Evolutionary conservation across 345 rosid species (phyloP), one percentile per base, ranked within the genome.

Genomic region (Mallotus nudiflorus): DNA sequence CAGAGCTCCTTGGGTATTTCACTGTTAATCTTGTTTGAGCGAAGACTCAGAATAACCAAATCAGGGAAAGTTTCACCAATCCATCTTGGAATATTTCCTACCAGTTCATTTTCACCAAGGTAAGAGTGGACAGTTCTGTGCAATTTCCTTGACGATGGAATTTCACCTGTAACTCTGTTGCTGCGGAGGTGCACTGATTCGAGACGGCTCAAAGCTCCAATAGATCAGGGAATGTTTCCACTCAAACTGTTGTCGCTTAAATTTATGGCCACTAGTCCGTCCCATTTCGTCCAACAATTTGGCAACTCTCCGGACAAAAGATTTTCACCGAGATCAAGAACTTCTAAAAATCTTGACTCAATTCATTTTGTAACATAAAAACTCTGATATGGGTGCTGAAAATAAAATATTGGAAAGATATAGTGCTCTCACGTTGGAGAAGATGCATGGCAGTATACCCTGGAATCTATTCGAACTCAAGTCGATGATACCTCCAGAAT

Each of bases 211-310:
- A 76, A 70, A 0, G 22, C 14, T 6, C 74, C 77, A 2, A 76
- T 58, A 6, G 82, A 76, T 9, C 48, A 15, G 0, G 85, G 78
- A 46, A 82, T 61, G 1, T 12, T 52, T 11, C 83, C 81, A 1
- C 0, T 25, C 1, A 79, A 28, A 1, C 65, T 44, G 39, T 74
- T 82, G 57, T 50, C 25, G 31, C 67, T 37, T 16, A 79, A 12
- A 16, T 73, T 67, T 15, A 82, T 5, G 4, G 39, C 49, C 5
- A 3, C 11, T 49, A 79, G 62, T 1, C 5, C 4, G 5, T 22
- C 29, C 80, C 65, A 73, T 7, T 49, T 73, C 49, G 9, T 56
- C 71, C 66, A 73, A 67, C 77, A 73, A 66, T 66, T 60, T 51
- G 70, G 70, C 7, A 66, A 27, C 29, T 37, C 60, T 12, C 70